phyloP scores from a whole-genome alignment of 768 basidiomycete species.

The Roridomyces roridus region DNA sequence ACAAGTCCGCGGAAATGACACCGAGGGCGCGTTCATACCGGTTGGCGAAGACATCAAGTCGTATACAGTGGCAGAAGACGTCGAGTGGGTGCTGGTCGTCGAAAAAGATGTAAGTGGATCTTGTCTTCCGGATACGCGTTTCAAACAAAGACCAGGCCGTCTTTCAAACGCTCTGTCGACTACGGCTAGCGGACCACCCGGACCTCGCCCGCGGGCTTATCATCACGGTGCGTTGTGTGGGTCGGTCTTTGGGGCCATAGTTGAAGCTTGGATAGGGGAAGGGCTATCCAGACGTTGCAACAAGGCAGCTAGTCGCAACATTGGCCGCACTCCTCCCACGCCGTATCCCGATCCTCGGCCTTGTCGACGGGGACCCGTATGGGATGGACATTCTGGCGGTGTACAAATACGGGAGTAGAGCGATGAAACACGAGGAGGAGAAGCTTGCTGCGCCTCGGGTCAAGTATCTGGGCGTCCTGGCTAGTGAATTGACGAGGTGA shows the following conservation, averaged over 20 bases:
- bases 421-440: conserved; percentile 72
- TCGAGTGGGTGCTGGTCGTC: conserved; percentile 84
- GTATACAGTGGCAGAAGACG: conserved; percentile 57
- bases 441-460: conserved; percentile 73
- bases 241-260: neutral
- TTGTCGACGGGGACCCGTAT: conserved; percentile 93
- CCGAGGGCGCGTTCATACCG: conserved; percentile 83
- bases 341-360: conserved; percentile 73
- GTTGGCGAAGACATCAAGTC: conserved; percentile 71
- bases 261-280: conserved; percentile 69
- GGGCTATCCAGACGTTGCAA: conserved; percentile 95
- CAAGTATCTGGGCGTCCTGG: conserved; percentile 81
- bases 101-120: conserved; percentile 83
- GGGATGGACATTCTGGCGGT: conserved; percentile 92
- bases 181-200: conserved; percentile 55
- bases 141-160: conserved; percentile 68
- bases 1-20: conserved; percentile 53
- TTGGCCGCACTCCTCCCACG: conserved; percentile 70
- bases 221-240: conserved; percentile 64
- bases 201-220: conserved; percentile 70
- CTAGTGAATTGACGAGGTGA: conserved; percentile 71
- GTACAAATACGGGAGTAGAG: conserved; percentile 81
- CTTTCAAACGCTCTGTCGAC: conserved; percentile 84
- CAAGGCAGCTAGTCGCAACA: conserved; percentile 80
- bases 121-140: neutral